These are phyloP conservation scores for Mercurialis annua DNA, from an alignment of 345 rosid genomes.

Conservation along the genomic window DNA sequence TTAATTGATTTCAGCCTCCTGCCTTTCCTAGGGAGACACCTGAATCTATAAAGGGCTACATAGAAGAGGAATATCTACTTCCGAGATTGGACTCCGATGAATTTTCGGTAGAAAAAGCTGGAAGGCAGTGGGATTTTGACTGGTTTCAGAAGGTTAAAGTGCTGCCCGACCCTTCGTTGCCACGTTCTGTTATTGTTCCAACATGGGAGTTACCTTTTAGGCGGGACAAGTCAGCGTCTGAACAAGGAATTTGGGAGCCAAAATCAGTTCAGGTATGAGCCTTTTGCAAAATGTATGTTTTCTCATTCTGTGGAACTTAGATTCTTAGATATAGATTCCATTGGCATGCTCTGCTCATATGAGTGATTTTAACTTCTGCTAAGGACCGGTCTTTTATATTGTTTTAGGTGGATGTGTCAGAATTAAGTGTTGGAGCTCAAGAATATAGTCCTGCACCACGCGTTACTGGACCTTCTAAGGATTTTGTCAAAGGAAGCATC, in stretches of 20 bases:
- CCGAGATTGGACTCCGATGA: constrained; percentile 68
- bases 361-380: constrained; percentile 23
- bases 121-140: constrained; percentile 90
- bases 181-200: constrained; percentile 67
- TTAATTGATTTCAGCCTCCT: constrained; percentile 70
- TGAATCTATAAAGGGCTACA: constrained; percentile 71
- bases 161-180: constrained; percentile 70
- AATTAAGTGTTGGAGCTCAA: constrained; percentile 60
- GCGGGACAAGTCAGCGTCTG: constrained; percentile 40
- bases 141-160: constrained; percentile 83
- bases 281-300: constrained; percentile 1
- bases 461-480: constrained; percentile 61
- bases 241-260: constrained; percentile 51
- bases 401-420: constrained; percentile 81
- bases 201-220: constrained; percentile 88
- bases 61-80: constrained; percentile 78
- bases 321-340: not conserved
- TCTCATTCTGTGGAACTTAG: not conserved
- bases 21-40: constrained; percentile 80
- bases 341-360: not conserved
- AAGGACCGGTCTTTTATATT: constrained; percentile 36
- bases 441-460: constrained; percentile 62
- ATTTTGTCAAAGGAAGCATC: constrained; percentile 83
- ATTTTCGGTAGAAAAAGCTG: constrained; percentile 67
- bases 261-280: constrained; percentile 49